A percentile compares a stretch with the other conserved stretches of the same genome.
Evolutionary conservation across 441 rosid genomes (phyloP).

Genomic region (Metrosideros polymorpha): DNA sequence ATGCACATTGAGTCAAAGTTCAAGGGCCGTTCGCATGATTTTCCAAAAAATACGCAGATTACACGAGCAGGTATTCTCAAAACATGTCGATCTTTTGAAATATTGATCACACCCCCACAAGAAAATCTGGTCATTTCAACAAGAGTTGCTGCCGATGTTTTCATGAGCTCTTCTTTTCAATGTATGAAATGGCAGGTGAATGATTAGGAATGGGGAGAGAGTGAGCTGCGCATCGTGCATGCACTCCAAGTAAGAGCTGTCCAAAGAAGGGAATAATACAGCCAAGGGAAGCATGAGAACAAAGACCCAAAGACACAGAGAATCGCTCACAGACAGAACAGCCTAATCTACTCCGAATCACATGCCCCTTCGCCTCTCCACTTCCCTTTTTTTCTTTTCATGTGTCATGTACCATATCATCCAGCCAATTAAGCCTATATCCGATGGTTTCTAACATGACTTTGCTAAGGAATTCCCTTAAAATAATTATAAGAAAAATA

Average conservation of each 20-base stretch:
- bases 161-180: neutral
- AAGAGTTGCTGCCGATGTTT: neutral
- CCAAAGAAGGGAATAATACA: neutral
- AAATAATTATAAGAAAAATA: neutral
- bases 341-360: neutral
- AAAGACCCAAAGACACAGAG: neutral
- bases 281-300: neutral
- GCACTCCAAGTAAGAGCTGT: neutral
- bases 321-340: neutral
- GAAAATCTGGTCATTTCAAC: no score
- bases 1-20: fast-evolving
- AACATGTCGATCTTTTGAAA: neutral
- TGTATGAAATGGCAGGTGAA: neutral
- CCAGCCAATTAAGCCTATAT: neutral
- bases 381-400: neutral
- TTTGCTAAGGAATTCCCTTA: neutral
- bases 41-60: neutral
- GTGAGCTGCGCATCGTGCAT: neutral
- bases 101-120: no score
- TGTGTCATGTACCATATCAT: neutral
- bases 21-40: fast-evolving
- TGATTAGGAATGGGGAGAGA: neutral
- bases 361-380: neutral
- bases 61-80: neutral
- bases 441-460: neutral